Evolutionary conservation across 352 stramenopile genomes (phyloP).

Genomic region (Globisporangium cederbergense): DNA sequence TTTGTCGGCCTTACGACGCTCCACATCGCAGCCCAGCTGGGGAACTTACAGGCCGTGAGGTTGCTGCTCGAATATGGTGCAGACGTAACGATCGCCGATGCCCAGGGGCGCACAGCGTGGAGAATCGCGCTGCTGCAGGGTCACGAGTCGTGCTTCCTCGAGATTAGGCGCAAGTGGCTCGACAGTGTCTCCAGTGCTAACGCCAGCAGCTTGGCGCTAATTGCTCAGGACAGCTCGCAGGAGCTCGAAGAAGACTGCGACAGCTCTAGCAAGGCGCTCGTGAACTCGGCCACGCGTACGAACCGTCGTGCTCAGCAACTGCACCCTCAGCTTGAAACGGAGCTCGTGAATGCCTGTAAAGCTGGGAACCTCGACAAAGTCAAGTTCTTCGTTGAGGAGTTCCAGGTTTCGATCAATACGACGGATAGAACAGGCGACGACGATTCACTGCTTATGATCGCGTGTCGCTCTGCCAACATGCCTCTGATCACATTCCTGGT

Average conservation of each 20-base stretch:
- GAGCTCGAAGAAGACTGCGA: slow-evolving; percentile 10
- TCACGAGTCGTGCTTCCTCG: slow-evolving; percentile 57
- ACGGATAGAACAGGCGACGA: slow-evolving; percentile 12
- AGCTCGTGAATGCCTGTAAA: slow-evolving; percentile 26
- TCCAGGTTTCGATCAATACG: slow-evolving; percentile 30
- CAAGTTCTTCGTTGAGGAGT: slow-evolving; percentile 39
- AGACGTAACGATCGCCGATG: slow-evolving; percentile 44
- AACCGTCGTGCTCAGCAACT: slow-evolving; percentile 18
- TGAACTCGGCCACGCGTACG: slow-evolving; percentile 14
- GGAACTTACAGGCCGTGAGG: slow-evolving; percentile 35
- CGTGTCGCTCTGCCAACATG: slow-evolving; percentile 20
- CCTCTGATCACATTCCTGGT: slow-evolving; percentile 25
- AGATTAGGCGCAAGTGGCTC: slow-evolving; percentile 63
- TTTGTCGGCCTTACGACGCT: slow-evolving; percentile 56
- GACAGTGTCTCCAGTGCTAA: slow-evolving; percentile 9
- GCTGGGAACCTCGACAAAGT: slow-evolving; percentile 22
- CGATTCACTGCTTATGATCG: slow-evolving; percentile 33
- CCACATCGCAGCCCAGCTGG: slow-evolving; percentile 46
- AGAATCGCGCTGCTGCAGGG: slow-evolving; percentile 47
- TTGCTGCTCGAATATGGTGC: slow-evolving; percentile 43
- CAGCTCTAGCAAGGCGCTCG: slow-evolving; percentile 11
- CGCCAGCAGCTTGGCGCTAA: not conserved
- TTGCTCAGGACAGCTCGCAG: not conserved
- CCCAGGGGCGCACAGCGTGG: slow-evolving; percentile 49
- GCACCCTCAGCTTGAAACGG: slow-evolving; percentile 34